Base-by-base conservation (phyloP, 2,329 filamentous ascomycete genomes). In the Fusarium tupiense region DNA sequence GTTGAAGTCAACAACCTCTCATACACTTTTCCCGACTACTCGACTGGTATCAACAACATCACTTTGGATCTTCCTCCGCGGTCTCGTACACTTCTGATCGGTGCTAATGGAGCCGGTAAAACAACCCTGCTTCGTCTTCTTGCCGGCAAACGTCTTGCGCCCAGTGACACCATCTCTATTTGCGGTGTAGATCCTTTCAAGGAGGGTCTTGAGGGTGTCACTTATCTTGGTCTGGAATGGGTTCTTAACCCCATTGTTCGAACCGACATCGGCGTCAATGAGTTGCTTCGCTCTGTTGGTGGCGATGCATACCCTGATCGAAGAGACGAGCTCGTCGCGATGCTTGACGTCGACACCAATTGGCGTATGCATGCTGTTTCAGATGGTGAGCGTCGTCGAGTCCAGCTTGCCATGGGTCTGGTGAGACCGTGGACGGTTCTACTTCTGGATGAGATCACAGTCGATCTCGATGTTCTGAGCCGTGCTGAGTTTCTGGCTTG, bases 281-380 rank as follows among this genome's bases (percentile, higher is more conserved):
- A 97, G 75, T 90, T 99, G 11, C 90, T 99, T 33, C 86, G 91
- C 56, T 94, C 91, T 6, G 94, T 99, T 1, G 96, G 96, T 69
- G 96, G 96, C 19, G 90, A 97, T 82, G 89, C 90, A 76, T 99
- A 93, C 83, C 90, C 93, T 1, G 91, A 89, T 24, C 92, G 96
- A 2, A 89, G 95, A 33, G 95, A 98, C 81, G 94, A 98, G 86
- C 88, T 99, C 44, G 90, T 98, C 37, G 83, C 84, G 3, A 96
- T 99, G 72, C 89, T 99, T 41, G 96, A 99, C 82, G 95, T 99
- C 75, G 96, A 99, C 85, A 87, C 94, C 20, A 85, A 87, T 69
- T 99, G 96, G 96, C 93, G 95, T 78, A 96, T 99, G 93, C 95
- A 98, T 82, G 94, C 95, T 53, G 96, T 99, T 11, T 94, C 91